These are phyloP conservation scores for Serendipita vermifera DNA, from an alignment of 768 basidiomycete species.

Conservation along the genomic window DNA sequence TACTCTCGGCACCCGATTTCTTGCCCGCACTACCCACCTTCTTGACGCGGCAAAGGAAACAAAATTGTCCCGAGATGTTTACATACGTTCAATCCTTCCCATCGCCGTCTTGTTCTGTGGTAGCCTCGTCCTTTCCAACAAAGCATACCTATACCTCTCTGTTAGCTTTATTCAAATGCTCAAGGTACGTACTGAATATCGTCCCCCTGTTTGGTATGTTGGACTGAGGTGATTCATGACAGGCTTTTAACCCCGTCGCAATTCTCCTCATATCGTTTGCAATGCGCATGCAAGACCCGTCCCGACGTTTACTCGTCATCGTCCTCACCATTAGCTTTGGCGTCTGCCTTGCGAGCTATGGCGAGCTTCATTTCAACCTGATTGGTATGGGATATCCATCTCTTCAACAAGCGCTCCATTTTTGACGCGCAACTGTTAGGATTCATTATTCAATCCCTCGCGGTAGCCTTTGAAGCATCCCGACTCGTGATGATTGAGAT, in stretches of 20 bases:
- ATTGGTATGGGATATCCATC: conserved; percentile 20
- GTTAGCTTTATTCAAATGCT: conserved; percentile 97
- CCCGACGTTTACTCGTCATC: conserved; percentile 63
- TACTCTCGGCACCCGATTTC: conserved; percentile 74
- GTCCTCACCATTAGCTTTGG: conserved; percentile 85
- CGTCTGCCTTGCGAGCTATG: conserved; percentile 79
- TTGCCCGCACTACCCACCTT: conserved; percentile 68
- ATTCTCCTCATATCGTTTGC: conserved; percentile 89
- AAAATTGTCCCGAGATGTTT: conserved; percentile 65
- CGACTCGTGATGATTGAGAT: conserved; percentile 95
- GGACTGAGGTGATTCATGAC: conserved; percentile 11
- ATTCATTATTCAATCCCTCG: conserved; percentile 76
- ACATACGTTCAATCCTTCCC: conserved; percentile 75
- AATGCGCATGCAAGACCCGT: conserved; percentile 80
- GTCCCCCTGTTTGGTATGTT: conserved; percentile 6
- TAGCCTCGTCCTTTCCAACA: conserved; percentile 82
- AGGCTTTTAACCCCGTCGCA: conserved; percentile 86
- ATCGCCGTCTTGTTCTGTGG: conserved; percentile 91
- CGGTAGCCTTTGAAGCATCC: conserved; percentile 83
- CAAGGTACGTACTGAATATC: conserved; percentile 48
- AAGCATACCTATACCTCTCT: conserved; percentile 80
- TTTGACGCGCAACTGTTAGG: no score
- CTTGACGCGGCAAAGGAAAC: conserved; percentile 70
- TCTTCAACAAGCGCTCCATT: not conserved
- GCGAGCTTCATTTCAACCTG: conserved; percentile 75